Evolutionary conservation across 2,329 filamentous ascomycete species (phyloP), one percentile per base, ranked within the genome.

Genomic region (Claviceps lovelessii): DNA sequence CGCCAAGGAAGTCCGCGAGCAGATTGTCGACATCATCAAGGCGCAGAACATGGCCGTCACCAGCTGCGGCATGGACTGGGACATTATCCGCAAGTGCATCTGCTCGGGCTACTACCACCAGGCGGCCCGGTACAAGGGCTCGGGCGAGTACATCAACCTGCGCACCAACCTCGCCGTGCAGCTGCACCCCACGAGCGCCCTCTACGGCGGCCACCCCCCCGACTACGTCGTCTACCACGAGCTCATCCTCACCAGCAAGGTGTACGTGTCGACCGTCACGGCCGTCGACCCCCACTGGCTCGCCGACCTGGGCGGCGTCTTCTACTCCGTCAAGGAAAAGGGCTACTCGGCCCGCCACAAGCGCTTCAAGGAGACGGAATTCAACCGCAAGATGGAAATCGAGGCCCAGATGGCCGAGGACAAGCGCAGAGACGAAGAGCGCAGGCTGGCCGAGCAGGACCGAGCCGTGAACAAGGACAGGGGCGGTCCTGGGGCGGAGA

Each of bases 181-280:
- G 67, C 77, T 98, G 35, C 94, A 98, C 67, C 93, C 93, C 1
- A 98, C 93, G 0, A 90, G 85, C 59, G 89, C 93, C 1, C 78
- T 98, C 0, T 97, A 96, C 66, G 93, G 93, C 1, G 93, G 93
- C 4, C 94, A 95, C 69, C 80, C 95, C 29, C 93, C 94, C 1
- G 93, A 98, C 67, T 97, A 97, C 65, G 89, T 98, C 53, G 84
- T 98, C 46, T 98, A 98, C 70, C 93, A 98, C 74, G 93, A 98
- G 70, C 80, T 98, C 56, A 95, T 98, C 62, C 81, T 98, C 57
- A 98, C 93, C 0, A 88, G 85, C 55, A 96, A 95, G 67, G 93
- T 97, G 67, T 98, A 97, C 73, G 96, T 98, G 83, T 94, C 88
- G 3, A 95, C 89, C 5, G 93, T 98, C 10, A 98, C 93, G 5